Evolutionary conservation across 495 filamentous ascomycete species (phyloP), one percentile per base, ranked within the genome.

Genomic region (Podospora comata): DNA sequence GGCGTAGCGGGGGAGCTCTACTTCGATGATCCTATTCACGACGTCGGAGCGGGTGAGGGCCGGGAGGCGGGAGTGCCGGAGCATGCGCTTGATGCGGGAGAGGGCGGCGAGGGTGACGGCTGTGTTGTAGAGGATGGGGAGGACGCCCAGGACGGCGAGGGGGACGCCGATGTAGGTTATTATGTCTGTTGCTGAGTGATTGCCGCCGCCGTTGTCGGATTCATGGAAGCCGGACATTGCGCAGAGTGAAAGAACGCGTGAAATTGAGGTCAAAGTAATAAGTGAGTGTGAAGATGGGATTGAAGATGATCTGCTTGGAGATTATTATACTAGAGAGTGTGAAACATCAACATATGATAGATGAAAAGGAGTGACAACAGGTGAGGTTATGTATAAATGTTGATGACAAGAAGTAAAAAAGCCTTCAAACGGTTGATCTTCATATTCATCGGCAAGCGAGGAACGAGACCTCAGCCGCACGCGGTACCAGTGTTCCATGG

Each of bases 121-220:
- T 27, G 84, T 85, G 70, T 88, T 90, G 77, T 88, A 89, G 20
- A 90, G 78, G 65, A 89, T 90, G 0, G 88, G 87, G 5, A 89
- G 77, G n/a, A 89, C 86, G n/a, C 88, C 88, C 9, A 90, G 78
- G 7, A 90, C 87, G 3, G 86, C 88, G 53, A 91, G 79, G 19
- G 88, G 88, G 2, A 91, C 80, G 65, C 87, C 87, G 70, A 89
- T 85, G 73, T 85, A 80, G 0, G 81, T 84, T 73, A 83, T 83
- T 61, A 84, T 75, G 60, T 83, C 77, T 15, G 72, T 78, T 11
- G 81, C 68, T 7, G 76, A 74, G 64, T 67, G 68, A 5, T 1
- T 7, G 62, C 69, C 72, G 39, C 27, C 30, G 7, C 23, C 26
- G 20, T 5, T 7, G 20, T 57, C 55, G 6, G 56, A 58, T 5